Conservation (phyloP, 176 grass and related monocot genomes). For the Cymbopogon citratus region DNA sequence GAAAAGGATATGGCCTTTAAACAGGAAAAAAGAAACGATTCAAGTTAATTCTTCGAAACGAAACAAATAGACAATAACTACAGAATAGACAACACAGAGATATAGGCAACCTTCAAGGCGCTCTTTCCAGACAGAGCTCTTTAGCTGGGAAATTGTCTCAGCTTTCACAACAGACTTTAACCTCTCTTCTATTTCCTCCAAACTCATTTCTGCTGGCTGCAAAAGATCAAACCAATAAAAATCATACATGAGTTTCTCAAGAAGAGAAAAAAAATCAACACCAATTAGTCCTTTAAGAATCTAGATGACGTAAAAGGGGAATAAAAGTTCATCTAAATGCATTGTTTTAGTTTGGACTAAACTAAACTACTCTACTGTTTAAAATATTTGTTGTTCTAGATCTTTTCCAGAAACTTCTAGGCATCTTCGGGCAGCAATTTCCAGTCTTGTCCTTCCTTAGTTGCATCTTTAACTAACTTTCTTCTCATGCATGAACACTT, state of each 20-base stretch:
- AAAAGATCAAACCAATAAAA: slow-evolving; percentile 36
- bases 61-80: slow-evolving; percentile 22
- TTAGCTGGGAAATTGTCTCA: slow-evolving; percentile 77
- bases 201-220: slow-evolving; percentile 93
- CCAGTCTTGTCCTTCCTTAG: background rate
- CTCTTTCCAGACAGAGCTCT: slow-evolving; percentile 97
- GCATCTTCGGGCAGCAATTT: background rate
- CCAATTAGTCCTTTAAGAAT: background rate
- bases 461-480: background rate
- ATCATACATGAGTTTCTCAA: background rate
- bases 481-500: too few species aligned
- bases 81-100: background rate
- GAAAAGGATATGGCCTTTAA: background rate
- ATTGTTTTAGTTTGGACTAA: background rate
- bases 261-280: background rate
- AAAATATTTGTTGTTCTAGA: background rate
- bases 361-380: background rate
- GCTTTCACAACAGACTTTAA: slow-evolving; percentile 67
- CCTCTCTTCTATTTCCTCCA: slow-evolving; percentile 94
- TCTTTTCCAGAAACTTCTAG: background rate
- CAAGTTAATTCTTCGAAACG: background rate
- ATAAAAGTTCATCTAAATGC: background rate
- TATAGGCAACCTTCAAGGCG: slow-evolving; percentile 72
- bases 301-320: background rate
- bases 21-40: background rate